Percentiles rank a stretch among this genome's conserved stretches.
These are phyloP conservation scores for Aspergillus hortae DNA, from an alignment of 2,329 filamentous ascomycete genomes.

Conservation along the genomic window DNA sequence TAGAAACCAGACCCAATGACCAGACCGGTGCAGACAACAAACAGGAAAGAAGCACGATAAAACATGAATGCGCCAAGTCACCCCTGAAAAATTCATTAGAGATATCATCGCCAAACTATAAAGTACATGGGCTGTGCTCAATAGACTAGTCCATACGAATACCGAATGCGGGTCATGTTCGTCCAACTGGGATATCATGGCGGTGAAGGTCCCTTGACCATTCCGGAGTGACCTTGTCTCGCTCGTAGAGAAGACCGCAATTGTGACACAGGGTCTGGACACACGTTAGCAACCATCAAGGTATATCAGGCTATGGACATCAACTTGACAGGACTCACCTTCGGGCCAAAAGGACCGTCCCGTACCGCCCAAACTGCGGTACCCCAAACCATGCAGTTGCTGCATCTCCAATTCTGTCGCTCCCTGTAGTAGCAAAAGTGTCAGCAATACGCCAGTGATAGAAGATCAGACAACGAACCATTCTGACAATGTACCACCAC, in stretches of 20 bases:
- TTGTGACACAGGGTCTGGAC: constrained; percentile 82
- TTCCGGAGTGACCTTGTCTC: constrained; percentile 75
- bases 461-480: constrained; percentile 30
- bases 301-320: constrained; percentile 14
- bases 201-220: constrained; percentile 70
- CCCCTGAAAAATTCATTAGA: constrained; percentile 21
- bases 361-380: constrained; percentile 91
- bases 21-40: constrained; percentile 1
- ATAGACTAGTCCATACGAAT: too few species aligned
- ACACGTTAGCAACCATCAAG: not conserved
- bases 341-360: constrained; percentile 80
- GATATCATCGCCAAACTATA: constrained; percentile 20
- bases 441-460: not conserved
- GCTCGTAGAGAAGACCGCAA: constrained; percentile 84
- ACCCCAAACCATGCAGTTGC: constrained; percentile 83
- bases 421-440: constrained; percentile 50
- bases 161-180: constrained; percentile 8
- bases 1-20: not conserved
- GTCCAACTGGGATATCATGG: constrained; percentile 38
- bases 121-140: constrained; percentile 17
- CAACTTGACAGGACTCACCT: constrained; percentile 55
- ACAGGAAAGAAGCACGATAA: constrained; percentile 7
- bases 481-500: constrained; percentile 63
- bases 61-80: constrained; percentile 13
- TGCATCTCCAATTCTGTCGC: constrained; percentile 78